phyloP scores from a whole-genome alignment of 371 early-diverging fungal species.

The Rhizomucor pusillus region DNA sequence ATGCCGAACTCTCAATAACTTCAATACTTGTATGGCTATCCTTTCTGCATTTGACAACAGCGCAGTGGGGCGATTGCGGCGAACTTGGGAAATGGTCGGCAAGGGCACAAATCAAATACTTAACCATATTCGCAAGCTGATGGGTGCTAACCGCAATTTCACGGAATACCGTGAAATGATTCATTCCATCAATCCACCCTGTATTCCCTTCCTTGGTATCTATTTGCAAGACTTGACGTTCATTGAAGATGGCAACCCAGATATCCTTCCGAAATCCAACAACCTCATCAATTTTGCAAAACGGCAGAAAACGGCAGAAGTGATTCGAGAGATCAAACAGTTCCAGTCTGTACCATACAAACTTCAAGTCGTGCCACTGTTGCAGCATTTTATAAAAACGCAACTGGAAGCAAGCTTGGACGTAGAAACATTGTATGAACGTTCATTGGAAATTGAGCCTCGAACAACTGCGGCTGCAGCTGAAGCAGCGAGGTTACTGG shows the following conservation, averaged over 20 bases:
- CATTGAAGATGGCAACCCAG: slow-evolving; percentile 90
- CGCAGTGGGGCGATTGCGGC: slow-evolving; percentile 84
- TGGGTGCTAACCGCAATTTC: slow-evolving; percentile 84
- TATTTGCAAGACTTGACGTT: slow-evolving; percentile 92
- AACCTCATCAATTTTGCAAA: slow-evolving; percentile 91
- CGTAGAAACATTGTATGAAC: slow-evolving; percentile 64
- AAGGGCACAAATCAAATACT: slow-evolving; percentile 56
- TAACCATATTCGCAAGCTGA: slow-evolving; percentile 55
- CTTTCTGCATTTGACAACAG: slow-evolving; percentile 88
- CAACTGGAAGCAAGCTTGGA: slow-evolving; percentile 61
- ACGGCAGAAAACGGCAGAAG: slow-evolving; percentile 82
- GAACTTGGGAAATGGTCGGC: slow-evolving; percentile 81
- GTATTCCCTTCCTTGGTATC: slow-evolving; percentile 89
- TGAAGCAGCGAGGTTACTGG: slow-evolving; percentile 4
- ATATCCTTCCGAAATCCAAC: slow-evolving; percentile 57
- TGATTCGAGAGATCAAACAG: slow-evolving; percentile 91
- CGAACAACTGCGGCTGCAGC: slow-evolving; percentile 23
- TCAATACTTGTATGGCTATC: slow-evolving; percentile 87
- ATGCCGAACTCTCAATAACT: slow-evolving; percentile 84
- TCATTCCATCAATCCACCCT: slow-evolving; percentile 85
- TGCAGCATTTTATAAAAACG: slow-evolving; percentile 77
- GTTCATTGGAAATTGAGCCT: slow-evolving; percentile 71
- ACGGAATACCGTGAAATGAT: slow-evolving; percentile 83
- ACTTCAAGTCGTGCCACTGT: slow-evolving; percentile 70
- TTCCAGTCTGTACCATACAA: slow-evolving; percentile 88